A percentile compares a stretch with the other conserved stretches of the same genome.
Evolutionary conservation across 495 filamentous ascomycete genomes (phyloP).

Genomic region (Articulospora tetracladia): DNA sequence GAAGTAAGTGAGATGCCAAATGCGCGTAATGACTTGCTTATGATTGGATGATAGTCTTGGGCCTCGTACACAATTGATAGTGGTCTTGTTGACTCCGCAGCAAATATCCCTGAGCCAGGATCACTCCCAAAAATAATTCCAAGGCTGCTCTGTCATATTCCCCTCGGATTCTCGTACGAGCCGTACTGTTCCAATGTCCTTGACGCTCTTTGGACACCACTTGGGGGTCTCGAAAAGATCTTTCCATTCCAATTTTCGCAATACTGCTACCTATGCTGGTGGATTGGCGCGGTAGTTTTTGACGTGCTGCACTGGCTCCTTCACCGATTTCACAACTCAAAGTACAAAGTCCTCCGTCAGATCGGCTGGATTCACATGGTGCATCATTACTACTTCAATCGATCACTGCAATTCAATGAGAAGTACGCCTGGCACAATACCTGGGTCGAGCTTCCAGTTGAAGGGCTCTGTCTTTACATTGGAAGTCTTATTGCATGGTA

Average conservation of each 20-base stretch:
- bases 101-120: background rate
- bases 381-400: slow-evolving; percentile 16
- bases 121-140: background rate
- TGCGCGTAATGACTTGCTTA: background rate
- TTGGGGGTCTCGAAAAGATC: background rate
- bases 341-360: slow-evolving; percentile 3
- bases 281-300: slow-evolving; percentile 9
- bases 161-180: background rate
- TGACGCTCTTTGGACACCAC: background rate
- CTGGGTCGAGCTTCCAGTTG: slow-evolving; percentile 7
- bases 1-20: background rate
- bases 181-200: background rate
- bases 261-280: background rate
- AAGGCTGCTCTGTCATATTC: background rate
- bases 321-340: slow-evolving; percentile 7
- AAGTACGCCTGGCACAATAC: slow-evolving; percentile 9
- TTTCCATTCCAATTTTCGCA: background rate
- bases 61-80: background rate
- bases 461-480: slow-evolving; percentile 10
- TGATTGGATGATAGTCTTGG: background rate
- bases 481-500: slow-evolving; percentile 5
- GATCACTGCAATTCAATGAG: slow-evolving; percentile 10
- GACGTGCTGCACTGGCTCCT: slow-evolving; percentile 8
- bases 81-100: background rate
- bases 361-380: slow-evolving; percentile 11